These are phyloP conservation scores for Hypomyces rosellus DNA, from an alignment of 2,329 filamentous ascomycete genomes.

Conservation along the genomic window DNA sequence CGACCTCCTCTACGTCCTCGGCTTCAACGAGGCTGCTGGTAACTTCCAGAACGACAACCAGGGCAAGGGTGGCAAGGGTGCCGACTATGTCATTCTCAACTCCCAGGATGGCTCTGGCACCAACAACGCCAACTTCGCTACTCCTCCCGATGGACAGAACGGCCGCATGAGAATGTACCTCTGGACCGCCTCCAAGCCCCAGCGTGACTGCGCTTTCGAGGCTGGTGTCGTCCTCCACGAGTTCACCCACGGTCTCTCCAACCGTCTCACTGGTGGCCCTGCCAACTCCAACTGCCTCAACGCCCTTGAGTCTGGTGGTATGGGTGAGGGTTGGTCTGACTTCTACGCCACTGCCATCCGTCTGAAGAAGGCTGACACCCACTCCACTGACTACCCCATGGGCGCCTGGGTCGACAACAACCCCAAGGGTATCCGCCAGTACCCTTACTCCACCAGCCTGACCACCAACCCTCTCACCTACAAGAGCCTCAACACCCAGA, in stretches of 20 bases:
- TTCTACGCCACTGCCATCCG: conserved; percentile 48
- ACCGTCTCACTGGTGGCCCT: conserved; percentile 53
- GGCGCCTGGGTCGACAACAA: conserved; percentile 44
- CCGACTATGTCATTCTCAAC: conserved; percentile 50
- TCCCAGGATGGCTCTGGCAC: conserved; percentile 48
- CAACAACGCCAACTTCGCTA: conserved; percentile 55
- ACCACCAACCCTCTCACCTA: conserved; percentile 46
- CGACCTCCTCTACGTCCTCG: conserved; percentile 50
- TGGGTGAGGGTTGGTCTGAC: conserved; percentile 55
- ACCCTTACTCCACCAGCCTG: conserved; percentile 45
- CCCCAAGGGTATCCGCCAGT: conserved; percentile 39
- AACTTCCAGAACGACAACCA: conserved; percentile 56
- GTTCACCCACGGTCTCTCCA: conserved; percentile 50
- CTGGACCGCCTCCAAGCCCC: conserved; percentile 42
- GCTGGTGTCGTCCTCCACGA: conserved; percentile 56
- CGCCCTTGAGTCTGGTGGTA: conserved; percentile 44
- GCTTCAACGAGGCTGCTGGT: conserved; percentile 51
- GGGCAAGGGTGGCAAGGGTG: conserved; percentile 42
- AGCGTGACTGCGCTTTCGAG: conserved; percentile 52
- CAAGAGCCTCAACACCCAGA: conserved; percentile 31
- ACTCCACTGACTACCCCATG: conserved; percentile 40
- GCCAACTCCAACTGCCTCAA: conserved; percentile 44
- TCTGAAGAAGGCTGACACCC: conserved; percentile 39
- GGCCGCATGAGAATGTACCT: conserved; percentile 55
- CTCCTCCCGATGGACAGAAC: conserved; percentile 43